Percentiles rank a stretch among this genome's conserved stretches.
These are phyloP conservation scores for Penicillium lagena DNA, from an alignment of 495 filamentous ascomycete species.

Conservation along the genomic window DNA sequence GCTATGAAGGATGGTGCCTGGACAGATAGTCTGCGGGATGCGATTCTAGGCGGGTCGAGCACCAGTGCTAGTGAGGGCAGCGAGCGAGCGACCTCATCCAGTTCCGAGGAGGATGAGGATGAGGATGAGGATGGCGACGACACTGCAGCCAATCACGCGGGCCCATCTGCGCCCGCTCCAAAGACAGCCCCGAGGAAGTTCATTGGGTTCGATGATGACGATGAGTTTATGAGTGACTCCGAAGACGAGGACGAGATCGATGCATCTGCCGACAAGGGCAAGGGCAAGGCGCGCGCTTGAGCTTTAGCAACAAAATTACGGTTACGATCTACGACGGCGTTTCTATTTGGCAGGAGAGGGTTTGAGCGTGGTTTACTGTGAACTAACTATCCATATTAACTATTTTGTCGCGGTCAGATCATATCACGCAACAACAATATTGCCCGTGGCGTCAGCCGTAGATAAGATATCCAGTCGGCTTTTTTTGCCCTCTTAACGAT, in stretches of 20 bases:
- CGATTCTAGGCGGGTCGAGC: conserved; percentile 35
- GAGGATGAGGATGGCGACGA: conserved; percentile 30
- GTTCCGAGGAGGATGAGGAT: conserved; percentile 44
- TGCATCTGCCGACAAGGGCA: conserved; percentile 29
- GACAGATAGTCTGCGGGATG: conserved; percentile 42
- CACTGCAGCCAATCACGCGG: conserved; percentile 1
- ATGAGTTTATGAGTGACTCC: conserved; percentile 81
- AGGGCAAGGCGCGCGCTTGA: conserved; percentile 36
- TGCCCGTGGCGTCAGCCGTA: too few relatives aligned
- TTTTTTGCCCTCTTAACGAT: too few relatives aligned
- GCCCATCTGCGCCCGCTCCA: conserved; percentile 15
- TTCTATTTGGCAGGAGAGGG: neutral
- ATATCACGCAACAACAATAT: too few relatives aligned
- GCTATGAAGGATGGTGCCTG: conserved; percentile 62
- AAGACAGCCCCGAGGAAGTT: conserved; percentile 46
- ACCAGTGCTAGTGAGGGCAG: conserved; percentile 47
- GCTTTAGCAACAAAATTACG: neutral
- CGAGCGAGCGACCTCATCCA: conserved; percentile 30
- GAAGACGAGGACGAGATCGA: conserved; percentile 45
- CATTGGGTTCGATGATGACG: conserved; percentile 85
- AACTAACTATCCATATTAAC: neutral
- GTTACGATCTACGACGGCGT: conserved; percentile 15
- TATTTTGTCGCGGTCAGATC: too few relatives aligned
- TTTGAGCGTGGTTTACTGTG: conserved; percentile 5
- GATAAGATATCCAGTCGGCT: too few relatives aligned